phyloP scores from a whole-genome alignment of 495 filamentous ascomycete species.

The Penicillium verhagenii region DNA sequence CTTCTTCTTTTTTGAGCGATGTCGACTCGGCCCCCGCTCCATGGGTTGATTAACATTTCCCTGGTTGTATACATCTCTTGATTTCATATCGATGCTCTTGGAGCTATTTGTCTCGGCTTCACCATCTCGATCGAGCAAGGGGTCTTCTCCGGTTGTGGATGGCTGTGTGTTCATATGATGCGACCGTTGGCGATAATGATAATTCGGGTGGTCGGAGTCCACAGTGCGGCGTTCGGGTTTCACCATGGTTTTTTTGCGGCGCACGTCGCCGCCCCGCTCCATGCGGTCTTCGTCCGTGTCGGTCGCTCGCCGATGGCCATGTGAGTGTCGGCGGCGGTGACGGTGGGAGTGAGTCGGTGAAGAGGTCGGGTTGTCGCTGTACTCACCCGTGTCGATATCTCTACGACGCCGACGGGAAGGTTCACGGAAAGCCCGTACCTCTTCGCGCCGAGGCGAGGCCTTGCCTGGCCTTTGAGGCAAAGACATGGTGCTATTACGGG shows the following conservation, averaged over 20 bases:
- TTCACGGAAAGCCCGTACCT: slow-evolving; percentile 60
- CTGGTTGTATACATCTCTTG: slow-evolving; percentile 38
- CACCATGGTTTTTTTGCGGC: slow-evolving; percentile 80
- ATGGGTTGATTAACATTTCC: slow-evolving; percentile 49
- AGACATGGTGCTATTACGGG: slow-evolving; percentile 53
- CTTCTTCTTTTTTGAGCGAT: slow-evolving; percentile 40
- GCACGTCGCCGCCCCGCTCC: slow-evolving; percentile 29
- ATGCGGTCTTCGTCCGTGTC: slow-evolving; percentile 42
- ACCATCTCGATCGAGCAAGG: slow-evolving; percentile 68
- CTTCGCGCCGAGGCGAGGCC: slow-evolving; percentile 58
- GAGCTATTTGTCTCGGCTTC: slow-evolving; percentile 57
- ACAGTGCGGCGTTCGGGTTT: slow-evolving; percentile 83
- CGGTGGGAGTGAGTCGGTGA: slow-evolving; percentile 36
- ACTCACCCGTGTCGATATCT: slow-evolving; percentile 64
- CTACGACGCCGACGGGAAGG: slow-evolving; percentile 68
- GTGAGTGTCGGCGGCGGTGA: slow-evolving; percentile 36
- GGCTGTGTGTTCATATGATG: slow-evolving; percentile 81
- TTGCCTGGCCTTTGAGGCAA: slow-evolving; percentile 63
- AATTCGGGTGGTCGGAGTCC: slow-evolving; percentile 84
- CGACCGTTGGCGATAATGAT: slow-evolving; percentile 82
- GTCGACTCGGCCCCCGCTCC: slow-evolving; percentile 44
- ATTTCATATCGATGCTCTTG: slow-evolving; percentile 54
- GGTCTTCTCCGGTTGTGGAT: slow-evolving; percentile 89
- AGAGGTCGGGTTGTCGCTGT: slow-evolving; percentile 42
- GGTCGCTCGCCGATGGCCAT: slow-evolving; percentile 30